These are phyloP conservation scores for Setaria italica DNA, from an alignment of 202 grass and related monocot genomes.

Conservation along the genomic window DNA sequence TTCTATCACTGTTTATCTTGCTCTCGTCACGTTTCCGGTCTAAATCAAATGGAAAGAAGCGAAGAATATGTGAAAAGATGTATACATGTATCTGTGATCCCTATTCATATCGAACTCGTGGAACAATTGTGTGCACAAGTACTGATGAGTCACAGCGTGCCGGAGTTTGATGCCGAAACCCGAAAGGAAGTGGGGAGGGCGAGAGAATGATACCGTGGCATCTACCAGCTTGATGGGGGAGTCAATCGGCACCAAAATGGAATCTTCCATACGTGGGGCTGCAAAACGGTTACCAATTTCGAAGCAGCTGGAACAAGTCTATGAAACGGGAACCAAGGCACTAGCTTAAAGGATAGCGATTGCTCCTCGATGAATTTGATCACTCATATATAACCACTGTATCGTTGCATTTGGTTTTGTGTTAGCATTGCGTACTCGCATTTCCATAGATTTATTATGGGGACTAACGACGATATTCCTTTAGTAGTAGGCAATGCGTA, in stretches of 20 bases:
- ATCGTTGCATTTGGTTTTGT: not conserved
- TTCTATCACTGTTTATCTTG: not conserved
- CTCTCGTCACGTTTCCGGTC: not conserved
- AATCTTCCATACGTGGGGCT: constrained; percentile 41
- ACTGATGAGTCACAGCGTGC: not conserved
- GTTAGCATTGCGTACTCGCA: too few relatives aligned
- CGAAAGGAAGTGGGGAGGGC: not conserved
- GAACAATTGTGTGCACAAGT: constrained; percentile 32
- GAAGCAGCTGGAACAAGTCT: constrained; percentile 22
- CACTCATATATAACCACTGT: not conserved
- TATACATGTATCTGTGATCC: not conserved
- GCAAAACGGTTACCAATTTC: constrained; percentile 32
- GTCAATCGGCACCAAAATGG: constrained; percentile 32
- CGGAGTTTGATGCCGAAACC: constrained; percentile 24
- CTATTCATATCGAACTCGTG: constrained; percentile 6
- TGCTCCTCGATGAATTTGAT: not conserved
- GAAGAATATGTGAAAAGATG: not conserved
- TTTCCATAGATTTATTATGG: too few relatives aligned
- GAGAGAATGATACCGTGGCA: constrained; percentile 45
- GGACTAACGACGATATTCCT: too few relatives aligned
- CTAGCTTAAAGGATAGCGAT: not conserved
- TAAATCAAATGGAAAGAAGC: constrained; percentile 1
- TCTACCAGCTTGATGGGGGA: constrained; percentile 33
- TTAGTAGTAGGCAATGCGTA: too few relatives aligned
- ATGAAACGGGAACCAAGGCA: not conserved